Percentiles rank a stretch among this genome's conserved stretches.
Evolutionary conservation across 2,329 filamentous ascomycete species (phyloP).

Genomic region (Botryotinia globosa): DNA sequence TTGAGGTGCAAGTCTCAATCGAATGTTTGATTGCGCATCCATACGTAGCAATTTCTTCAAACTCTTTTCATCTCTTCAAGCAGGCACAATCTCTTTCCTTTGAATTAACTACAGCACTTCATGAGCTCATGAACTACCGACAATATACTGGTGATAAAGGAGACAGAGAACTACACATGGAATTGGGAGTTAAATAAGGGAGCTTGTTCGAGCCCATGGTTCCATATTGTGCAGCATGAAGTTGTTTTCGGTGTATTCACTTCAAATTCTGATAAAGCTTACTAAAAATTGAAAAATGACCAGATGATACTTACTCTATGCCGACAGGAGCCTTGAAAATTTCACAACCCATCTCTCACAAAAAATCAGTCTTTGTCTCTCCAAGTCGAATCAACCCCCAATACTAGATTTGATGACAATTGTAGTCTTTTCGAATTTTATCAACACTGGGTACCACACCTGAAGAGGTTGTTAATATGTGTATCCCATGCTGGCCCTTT

Average conservation of each 20-base stretch:
- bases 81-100: background rate
- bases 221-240: background rate
- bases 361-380: background rate
- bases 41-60: background rate
- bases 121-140: background rate
- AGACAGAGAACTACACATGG: too few species aligned
- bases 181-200: background rate
- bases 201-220: background rate
- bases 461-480: constrained; percentile 19
- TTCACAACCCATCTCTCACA: background rate
- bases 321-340: background rate
- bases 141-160: too few species aligned
- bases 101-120: background rate
- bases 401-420: background rate
- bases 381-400: background rate
- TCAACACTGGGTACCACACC: background rate
- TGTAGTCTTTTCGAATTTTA: background rate
- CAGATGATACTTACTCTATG: background rate
- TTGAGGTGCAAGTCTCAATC: background rate
- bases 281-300: too few species aligned
- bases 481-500: constrained; percentile 31
- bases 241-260: background rate
- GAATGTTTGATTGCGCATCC: background rate
- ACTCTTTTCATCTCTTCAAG: background rate
- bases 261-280: background rate